Evolutionary conservation across 1,284 basidiomycete genomes (phyloP).

Genomic region (Irpex rosettiformis): DNA sequence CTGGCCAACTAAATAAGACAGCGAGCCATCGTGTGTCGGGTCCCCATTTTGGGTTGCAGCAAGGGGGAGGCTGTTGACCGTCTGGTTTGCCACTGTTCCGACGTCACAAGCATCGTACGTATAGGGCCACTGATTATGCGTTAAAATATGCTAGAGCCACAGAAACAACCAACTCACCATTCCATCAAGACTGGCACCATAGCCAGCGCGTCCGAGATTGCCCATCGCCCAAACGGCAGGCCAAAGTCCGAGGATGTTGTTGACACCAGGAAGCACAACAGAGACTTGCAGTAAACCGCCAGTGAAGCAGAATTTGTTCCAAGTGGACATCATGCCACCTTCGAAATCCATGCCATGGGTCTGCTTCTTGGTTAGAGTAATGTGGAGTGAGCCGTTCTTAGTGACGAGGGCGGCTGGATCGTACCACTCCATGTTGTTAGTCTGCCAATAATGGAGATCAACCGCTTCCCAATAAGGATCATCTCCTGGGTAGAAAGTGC

Average conservation of each 20-base stretch:
- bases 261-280: conserved; percentile 58
- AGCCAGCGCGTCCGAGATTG: conserved; percentile 76
- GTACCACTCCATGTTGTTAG: conserved; percentile 51
- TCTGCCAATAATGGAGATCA: conserved; percentile 58
- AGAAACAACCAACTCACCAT: conserved; percentile 26
- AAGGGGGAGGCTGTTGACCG: conserved; percentile 32
- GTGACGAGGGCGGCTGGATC: conserved; percentile 57
- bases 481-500: conserved; percentile 47
- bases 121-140: conserved; percentile 37
- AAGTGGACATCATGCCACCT: conserved; percentile 30
- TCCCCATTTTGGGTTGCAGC: conserved; percentile 41
- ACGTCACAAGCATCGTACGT: conserved; percentile 54
- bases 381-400: conserved; percentile 46
- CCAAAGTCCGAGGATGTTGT: conserved; percentile 59
- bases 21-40: conserved; percentile 26
- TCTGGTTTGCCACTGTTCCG: conserved; percentile 56
- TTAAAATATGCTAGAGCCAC: not conserved
- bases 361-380: conserved; percentile 45
- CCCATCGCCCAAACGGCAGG: conserved; percentile 80
- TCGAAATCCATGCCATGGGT: conserved; percentile 51
- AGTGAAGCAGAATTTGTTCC: conserved; percentile 82
- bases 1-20: conserved; percentile 77
- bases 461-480: conserved; percentile 49
- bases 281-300: conserved; percentile 66
- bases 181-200: conserved; percentile 62